Conservation (phyloP, 148 eudicot genomes). For the Nyssa sinensis region DNA sequence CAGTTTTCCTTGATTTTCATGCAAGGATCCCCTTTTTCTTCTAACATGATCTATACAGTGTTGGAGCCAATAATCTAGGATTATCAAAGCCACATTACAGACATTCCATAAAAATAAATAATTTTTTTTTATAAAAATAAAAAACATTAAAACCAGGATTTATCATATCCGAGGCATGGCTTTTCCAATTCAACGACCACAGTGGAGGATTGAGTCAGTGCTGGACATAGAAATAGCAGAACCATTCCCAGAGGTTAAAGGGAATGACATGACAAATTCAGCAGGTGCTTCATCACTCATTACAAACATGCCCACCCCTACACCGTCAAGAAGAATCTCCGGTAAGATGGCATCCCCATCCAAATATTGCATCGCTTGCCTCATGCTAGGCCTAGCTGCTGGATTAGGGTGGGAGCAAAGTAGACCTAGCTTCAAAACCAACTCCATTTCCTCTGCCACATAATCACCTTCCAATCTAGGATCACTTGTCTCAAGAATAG, state of each 20-base stretch:
- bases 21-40: too few relatives aligned
- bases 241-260: neutral
- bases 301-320: neutral
- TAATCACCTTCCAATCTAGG: slow-evolving; percentile 30
- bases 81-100: neutral
- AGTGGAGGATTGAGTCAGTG: neutral
- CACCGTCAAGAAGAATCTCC: neutral
- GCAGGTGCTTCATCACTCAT: neutral
- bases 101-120: neutral
- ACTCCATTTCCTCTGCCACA: slow-evolving; percentile 28
- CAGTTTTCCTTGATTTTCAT: too few relatives aligned
- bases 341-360: slow-evolving; percentile 17
- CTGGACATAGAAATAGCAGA: neutral
- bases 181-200: neutral
- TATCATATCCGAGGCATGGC: neutral
- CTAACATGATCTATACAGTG: neutral
- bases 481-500: slow-evolving; percentile 27
- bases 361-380: slow-evolving; percentile 36
- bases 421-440: slow-evolving; percentile 36
- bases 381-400: slow-evolving; percentile 39
- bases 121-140: neutral
- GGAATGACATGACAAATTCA: slow-evolving; percentile 3
- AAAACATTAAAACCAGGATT: neutral
- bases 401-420: slow-evolving; percentile 32
- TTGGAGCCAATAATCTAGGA: neutral